A percentile compares a stretch with the other conserved stretches of the same genome.
phyloP scores from a whole-genome alignment of 441 rosid genomes.

The Croton setiger region DNA sequence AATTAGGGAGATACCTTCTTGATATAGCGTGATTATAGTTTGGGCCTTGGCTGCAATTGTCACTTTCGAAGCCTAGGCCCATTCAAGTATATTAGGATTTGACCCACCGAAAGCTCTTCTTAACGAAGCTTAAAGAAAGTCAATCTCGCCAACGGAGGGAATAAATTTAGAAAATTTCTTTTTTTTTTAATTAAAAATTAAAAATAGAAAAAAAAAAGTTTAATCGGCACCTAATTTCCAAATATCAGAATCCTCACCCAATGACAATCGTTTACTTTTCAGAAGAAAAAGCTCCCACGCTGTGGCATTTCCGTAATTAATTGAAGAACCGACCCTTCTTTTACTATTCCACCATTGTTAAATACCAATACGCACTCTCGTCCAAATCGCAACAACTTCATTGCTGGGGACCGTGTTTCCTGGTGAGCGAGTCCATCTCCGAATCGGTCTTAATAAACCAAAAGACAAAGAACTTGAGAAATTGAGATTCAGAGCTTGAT shows the following conservation, averaged over 20 bases:
- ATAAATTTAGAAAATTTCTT: background rate
- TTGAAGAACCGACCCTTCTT: conserved; percentile 11
- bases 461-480: background rate
- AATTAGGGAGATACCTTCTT: no score
- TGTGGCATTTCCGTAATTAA: conserved; percentile 29
- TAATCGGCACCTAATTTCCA: background rate
- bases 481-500: background rate
- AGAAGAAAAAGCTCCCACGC: background rate
- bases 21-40: no score
- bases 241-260: background rate
- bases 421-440: conserved; percentile 7
- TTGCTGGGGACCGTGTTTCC: background rate
- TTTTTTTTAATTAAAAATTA: no score
- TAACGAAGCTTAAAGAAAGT: background rate
- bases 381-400: background rate
- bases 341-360: conserved; percentile 11
- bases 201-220: background rate
- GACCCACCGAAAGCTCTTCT: background rate
- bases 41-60: no score
- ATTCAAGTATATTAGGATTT: background rate
- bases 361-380: conserved; percentile 18
- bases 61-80: background rate
- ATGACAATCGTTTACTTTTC: conserved; percentile 29
- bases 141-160: background rate
- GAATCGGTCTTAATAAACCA: background rate